A percentile compares a stretch with the other conserved stretches of the same genome.
Evolutionary conservation across 164 flowering plant genomes (phyloP).

Genomic region (Tinospora cordifolia): DNA sequence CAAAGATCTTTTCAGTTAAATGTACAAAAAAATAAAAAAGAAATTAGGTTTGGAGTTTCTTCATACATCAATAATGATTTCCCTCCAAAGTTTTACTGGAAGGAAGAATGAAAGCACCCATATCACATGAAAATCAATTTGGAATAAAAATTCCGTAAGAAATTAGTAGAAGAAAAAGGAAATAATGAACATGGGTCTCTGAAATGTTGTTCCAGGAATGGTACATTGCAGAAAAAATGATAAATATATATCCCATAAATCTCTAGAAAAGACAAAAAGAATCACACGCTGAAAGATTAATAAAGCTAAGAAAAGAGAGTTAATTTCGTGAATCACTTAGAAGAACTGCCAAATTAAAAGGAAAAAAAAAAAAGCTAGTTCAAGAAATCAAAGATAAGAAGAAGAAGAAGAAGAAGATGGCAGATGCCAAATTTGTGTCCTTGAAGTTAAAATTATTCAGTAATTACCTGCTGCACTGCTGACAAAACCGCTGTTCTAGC

Average conservation of each 20-base stretch:
- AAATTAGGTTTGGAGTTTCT: background rate
- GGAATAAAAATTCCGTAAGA: background rate
- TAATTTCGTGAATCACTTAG: background rate
- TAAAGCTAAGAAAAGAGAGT: background rate
- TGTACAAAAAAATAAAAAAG: background rate
- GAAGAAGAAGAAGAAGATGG: background rate
- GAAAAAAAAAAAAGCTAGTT: background rate
- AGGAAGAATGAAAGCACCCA: background rate
- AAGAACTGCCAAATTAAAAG: background rate
- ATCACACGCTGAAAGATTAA: background rate
- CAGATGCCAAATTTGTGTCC: background rate
- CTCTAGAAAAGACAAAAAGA: no score
- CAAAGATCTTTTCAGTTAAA: no score
- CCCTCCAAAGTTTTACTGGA: background rate
- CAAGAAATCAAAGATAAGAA: background rate
- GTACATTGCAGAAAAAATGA: background rate
- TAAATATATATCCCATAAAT: no score
- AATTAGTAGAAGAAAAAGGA: background rate
- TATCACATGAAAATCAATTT: background rate
- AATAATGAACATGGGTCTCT: constrained; percentile 1
- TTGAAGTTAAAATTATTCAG: background rate
- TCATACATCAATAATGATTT: background rate
- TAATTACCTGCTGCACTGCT: constrained; percentile 30
- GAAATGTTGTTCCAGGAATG: background rate
- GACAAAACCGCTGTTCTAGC: constrained; percentile 25